phyloP scores from a whole-genome alignment of 2,329 filamentous ascomycete species.

The Penicillium sp. region DNA sequence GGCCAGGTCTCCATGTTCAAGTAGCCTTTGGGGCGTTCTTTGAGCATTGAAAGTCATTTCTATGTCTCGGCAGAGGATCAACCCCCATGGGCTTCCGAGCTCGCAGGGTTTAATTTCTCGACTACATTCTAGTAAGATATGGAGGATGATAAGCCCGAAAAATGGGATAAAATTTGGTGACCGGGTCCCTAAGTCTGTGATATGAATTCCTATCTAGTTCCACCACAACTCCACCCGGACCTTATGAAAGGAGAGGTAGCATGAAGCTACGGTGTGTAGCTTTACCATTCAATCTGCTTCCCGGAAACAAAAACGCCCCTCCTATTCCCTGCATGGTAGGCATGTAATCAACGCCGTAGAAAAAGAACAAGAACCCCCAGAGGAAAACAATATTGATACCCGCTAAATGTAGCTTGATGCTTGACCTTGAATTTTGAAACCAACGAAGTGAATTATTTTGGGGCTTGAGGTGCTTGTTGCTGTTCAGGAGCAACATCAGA shows the following conservation, averaged over 20 bases:
- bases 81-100: too few relatives aligned
- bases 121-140: neutral
- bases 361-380: neutral
- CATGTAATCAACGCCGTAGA: neutral
- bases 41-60: too few relatives aligned
- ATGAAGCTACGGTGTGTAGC: neutral
- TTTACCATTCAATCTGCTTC: neutral
- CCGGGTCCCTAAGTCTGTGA: neutral
- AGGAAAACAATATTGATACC: constrained; percentile 1
- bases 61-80: too few relatives aligned
- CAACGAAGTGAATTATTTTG: constrained; percentile 10
- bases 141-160: neutral
- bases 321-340: neutral
- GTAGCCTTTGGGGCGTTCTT: too few relatives aligned
- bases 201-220: neutral
- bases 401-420: constrained; percentile 9
- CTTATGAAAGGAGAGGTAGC: neutral
- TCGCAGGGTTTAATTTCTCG: too few relatives aligned
- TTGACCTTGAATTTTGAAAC: neutral
- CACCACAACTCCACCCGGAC: neutral
- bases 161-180: neutral
- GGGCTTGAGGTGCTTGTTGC: constrained; percentile 13
- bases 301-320: constrained; percentile 2
- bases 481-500: constrained; percentile 17
- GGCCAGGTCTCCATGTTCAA: too few relatives aligned